Evolutionary conservation across 2,329 filamentous ascomycete species (phyloP).

Genomic region (Aureobasidium leucospermi): DNA sequence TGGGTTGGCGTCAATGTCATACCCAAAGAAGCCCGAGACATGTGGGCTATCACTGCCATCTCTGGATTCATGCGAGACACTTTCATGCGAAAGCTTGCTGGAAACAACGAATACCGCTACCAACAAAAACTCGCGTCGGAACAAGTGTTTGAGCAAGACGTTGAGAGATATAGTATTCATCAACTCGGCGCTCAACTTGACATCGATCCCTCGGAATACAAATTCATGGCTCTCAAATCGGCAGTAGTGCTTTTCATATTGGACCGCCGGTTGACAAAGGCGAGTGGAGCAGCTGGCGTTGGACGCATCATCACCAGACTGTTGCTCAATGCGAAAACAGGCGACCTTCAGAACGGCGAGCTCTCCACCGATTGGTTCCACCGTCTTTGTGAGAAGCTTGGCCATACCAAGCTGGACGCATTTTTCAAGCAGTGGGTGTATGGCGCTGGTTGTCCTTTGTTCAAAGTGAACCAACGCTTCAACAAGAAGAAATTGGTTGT

Average conservation of each 20-base stretch:
- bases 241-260: conserved; percentile 88
- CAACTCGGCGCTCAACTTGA: conserved; percentile 71
- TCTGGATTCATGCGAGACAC: conserved; percentile 93
- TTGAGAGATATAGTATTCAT: conserved; percentile 72
- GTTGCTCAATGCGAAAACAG: conserved; percentile 77
- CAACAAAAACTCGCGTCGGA: conserved; percentile 81
- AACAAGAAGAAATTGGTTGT: conserved; percentile 97
- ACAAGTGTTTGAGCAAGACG: conserved; percentile 70
- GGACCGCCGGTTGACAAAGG: conserved; percentile 83
- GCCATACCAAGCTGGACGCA: conserved; percentile 75
- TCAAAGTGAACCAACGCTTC: conserved; percentile 80
- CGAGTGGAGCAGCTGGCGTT: conserved; percentile 75
- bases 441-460: conserved; percentile 79
- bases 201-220: conserved; percentile 74
- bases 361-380: conserved; percentile 73
- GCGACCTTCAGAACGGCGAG: conserved; percentile 62
- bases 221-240: conserved; percentile 87
- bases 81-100: conserved; percentile 83
- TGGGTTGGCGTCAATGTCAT: conserved; percentile 94
- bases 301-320: conserved; percentile 79
- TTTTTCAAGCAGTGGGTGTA: conserved; percentile 95
- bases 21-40: conserved; percentile 69
- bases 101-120: conserved; percentile 91
- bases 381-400: conserved; percentile 77
- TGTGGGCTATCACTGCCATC: conserved; percentile 83